Evolutionary conservation across 805 yeast species (phyloP).

Genomic region (Nakazawaea peltata): DNA sequence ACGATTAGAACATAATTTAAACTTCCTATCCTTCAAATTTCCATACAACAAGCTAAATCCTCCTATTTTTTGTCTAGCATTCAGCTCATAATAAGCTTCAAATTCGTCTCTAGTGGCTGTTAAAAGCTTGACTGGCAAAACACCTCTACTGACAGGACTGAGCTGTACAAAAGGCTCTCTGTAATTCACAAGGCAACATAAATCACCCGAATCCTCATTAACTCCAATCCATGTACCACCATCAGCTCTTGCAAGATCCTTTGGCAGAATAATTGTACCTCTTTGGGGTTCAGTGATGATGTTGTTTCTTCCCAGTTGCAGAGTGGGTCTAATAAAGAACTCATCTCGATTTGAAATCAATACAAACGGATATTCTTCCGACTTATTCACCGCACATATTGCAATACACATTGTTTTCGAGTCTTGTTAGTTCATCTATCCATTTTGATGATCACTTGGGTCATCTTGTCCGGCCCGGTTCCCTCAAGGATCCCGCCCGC

Average conservation of each 20-base stretch:
- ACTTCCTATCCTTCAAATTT: slow-evolving; percentile 22
- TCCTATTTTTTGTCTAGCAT: slow-evolving; percentile 34
- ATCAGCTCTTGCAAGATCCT: slow-evolving; percentile 62
- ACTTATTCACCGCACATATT: slow-evolving; percentile 66
- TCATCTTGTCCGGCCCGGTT: too few relatives aligned
- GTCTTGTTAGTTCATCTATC: too few relatives aligned
- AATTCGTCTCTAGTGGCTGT: slow-evolving; percentile 23
- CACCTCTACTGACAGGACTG: slow-evolving; percentile 35
- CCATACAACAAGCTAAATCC: slow-evolving; percentile 63
- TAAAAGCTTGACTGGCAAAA: slow-evolving; percentile 31
- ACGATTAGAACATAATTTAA: neutral
- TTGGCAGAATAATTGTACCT: slow-evolving; percentile 50
- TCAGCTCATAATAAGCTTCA: slow-evolving; percentile 36
- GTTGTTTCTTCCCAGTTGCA: slow-evolving; percentile 26
- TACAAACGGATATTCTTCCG: slow-evolving; percentile 69
- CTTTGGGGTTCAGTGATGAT: too few relatives aligned
- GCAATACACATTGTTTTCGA: slow-evolving; percentile 28
- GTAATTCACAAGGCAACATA: slow-evolving; percentile 74
- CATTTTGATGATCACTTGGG: too few relatives aligned
- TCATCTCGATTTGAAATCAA: slow-evolving; percentile 86
- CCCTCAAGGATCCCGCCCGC: too few relatives aligned
- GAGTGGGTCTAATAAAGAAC: slow-evolving; percentile 56
- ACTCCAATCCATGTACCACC: slow-evolving; percentile 94
- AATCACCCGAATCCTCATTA: slow-evolving; percentile 37
- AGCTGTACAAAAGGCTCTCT: slow-evolving; percentile 33